phyloP scores from a whole-genome alignment of 148 eudicot genomes.

The Limonium bicolor region DNA sequence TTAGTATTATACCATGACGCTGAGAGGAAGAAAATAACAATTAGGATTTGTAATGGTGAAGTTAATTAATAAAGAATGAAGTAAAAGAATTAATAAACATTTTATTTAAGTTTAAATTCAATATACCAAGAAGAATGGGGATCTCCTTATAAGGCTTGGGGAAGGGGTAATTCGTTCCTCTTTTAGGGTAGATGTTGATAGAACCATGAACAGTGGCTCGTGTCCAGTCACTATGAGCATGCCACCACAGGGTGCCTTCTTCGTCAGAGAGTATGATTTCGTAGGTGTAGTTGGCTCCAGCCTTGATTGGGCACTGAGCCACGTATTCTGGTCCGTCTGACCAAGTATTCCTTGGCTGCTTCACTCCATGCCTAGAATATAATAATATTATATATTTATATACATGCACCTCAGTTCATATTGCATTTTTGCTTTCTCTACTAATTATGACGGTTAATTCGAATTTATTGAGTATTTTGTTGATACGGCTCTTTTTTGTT shows the following conservation, averaged over 20 bases:
- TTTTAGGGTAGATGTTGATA: slow-evolving; percentile 12
- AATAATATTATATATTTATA: too few species aligned
- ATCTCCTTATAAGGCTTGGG: slow-evolving; percentile 17
- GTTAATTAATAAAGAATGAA: too few species aligned
- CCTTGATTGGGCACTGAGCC: slow-evolving; percentile 21
- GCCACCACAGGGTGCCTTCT: slow-evolving; percentile 32
- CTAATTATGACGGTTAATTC: too few species aligned
- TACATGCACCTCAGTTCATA: too few species aligned
- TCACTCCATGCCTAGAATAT: slow-evolving; percentile 38
- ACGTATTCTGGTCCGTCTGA: slow-evolving; percentile 27
- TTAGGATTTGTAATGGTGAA: too few species aligned
- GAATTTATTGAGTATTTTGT: too few species aligned
- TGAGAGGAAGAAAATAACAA: neutral
- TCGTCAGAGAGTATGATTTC: slow-evolving; percentile 19
- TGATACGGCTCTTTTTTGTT: too few species aligned
- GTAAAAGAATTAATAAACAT: neutral
- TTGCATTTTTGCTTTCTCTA: too few species aligned
- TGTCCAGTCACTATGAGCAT: slow-evolving; percentile 33
- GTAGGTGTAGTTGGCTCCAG: slow-evolving; percentile 20
- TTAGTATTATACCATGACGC: slow-evolving; percentile 18
- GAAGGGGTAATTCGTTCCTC: slow-evolving; percentile 14
- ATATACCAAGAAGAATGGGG: slow-evolving; percentile 19
- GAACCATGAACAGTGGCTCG: slow-evolving; percentile 31
- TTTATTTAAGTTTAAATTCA: neutral
- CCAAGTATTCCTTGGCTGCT: slow-evolving; percentile 28